Evolutionary conservation across 139 green algal species (phyloP), one percentile per base, ranked within the genome.

Genomic region (Asterochloris erici): DNA sequence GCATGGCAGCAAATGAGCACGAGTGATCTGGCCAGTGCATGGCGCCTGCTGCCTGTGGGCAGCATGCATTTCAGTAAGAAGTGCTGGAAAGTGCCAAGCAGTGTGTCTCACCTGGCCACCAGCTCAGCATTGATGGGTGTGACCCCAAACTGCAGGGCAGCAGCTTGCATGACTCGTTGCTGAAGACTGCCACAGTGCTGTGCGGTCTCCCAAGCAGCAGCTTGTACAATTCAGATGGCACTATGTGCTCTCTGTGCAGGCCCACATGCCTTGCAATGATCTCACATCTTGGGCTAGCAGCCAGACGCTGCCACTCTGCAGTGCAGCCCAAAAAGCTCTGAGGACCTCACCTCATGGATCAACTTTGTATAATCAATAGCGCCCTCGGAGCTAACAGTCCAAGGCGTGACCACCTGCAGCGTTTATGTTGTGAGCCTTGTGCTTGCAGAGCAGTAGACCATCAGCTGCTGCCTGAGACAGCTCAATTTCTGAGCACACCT

Each of bases 341-440:
- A 54, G 38, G 6, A 9, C 10, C 83, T 64, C 66, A 95, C 93
- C 89, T 98, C 82, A 27, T 92, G 84, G 11, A 96, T 84, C 14
- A 99, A 90, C 89, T 98, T 99, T 83, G 95, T 92, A 87, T 99
- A 99, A 78, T 99, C 96, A 24, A 99, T 97, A 38, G 92, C 94
- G 62, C 95, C 95, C 61, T 98, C 96, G 13, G 88, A 89, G 21
- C 79, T 86, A 12, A 99, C 97, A 64, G 95, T 94, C 97, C 97
- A 99, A 0, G 97, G 97, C 13, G 78, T 86, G 6, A 86, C 70
- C 16, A 76, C 78, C 83, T 86, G 78, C 14, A 71, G 17, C 21
- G 17, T 9, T 26, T 21, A 71, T 24, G 19, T 21, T 71, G 17
- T 71, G 21, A 2, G 17, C 66, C n/a, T 71, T 24, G 17, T 9